Conservation (phyloP, 805 yeast species). For the Starmera quercuum region DNA sequence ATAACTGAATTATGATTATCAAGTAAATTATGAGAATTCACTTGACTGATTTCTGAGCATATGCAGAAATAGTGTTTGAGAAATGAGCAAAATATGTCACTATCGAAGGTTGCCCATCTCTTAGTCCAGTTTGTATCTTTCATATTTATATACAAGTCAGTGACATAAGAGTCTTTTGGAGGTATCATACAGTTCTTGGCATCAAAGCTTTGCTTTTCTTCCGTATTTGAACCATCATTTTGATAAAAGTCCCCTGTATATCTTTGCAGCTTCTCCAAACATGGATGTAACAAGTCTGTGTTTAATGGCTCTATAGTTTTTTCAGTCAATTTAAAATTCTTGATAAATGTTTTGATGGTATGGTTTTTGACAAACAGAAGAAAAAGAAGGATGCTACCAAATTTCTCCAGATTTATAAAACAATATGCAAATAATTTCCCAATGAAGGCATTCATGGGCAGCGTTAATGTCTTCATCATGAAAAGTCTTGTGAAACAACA, state of each 20-base stretch:
- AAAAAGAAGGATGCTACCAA: slow-evolving; percentile 46
- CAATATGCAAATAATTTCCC: slow-evolving; percentile 57
- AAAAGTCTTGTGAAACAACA: slow-evolving; percentile 1
- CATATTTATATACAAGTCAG: slow-evolving; percentile 32
- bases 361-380: slow-evolving; percentile 46
- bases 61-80: slow-evolving; percentile 43
- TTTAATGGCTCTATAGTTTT: neutral
- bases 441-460: slow-evolving; percentile 26
- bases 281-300: slow-evolving; percentile 3
- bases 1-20: too few species aligned
- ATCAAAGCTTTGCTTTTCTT: neutral
- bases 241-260: slow-evolving; percentile 12
- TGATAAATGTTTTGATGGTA: slow-evolving; percentile 24
- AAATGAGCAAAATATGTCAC: slow-evolving; percentile 54
- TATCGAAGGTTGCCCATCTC: slow-evolving; percentile 50
- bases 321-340: neutral
- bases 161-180: slow-evolving; percentile 36
- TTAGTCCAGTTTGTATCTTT: slow-evolving; percentile 51
- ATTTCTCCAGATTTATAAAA: slow-evolving; percentile 40
- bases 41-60: neutral
- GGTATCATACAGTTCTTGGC: slow-evolving; percentile 28
- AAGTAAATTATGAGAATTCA: neutral
- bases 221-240: neutral
- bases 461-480: slow-evolving; percentile 1
- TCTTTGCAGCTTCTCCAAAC: slow-evolving; percentile 7